Evolutionary conservation across 1,284 basidiomycete genomes (phyloP).

Genomic region (Taiwanofungus camphoratus): DNA sequence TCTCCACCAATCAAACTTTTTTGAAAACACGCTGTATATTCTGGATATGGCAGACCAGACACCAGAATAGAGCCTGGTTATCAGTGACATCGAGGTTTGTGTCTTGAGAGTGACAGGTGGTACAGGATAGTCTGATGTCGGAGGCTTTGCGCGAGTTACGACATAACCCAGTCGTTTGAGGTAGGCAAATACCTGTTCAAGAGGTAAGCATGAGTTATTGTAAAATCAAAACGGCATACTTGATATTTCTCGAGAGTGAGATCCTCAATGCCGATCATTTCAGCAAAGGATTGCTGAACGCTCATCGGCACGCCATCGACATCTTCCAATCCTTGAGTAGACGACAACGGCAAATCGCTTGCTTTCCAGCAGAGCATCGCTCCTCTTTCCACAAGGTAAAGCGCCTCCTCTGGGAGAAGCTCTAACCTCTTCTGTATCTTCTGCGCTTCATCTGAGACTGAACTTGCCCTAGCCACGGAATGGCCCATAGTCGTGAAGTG

Average conservation of each 20-base stretch:
- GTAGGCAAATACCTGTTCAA: conserved; percentile 80
- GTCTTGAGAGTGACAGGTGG: conserved; percentile 32
- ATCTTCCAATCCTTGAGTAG: conserved; percentile 33
- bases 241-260: conserved; percentile 84
- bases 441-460: conserved; percentile 25
- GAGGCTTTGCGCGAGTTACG: conserved; percentile 69
- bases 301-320: conserved; percentile 73
- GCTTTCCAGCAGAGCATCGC: conserved; percentile 78
- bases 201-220: background rate
- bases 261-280: conserved; percentile 76
- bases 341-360: conserved; percentile 16
- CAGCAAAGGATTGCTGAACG: conserved; percentile 84
- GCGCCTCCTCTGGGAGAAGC: conserved; percentile 88
- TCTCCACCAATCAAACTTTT: conserved; percentile 54
- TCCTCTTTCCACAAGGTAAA: conserved; percentile 90
- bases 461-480: conserved; percentile 44
- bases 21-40: conserved; percentile 25
- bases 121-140: conserved; percentile 52
- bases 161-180: conserved; percentile 89
- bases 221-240: conserved; percentile 37
- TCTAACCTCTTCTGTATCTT: conserved; percentile 64
- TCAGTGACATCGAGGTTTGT: conserved; percentile 12
- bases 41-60: conserved; percentile 31
- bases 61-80: conserved; percentile 29
- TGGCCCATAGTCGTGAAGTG: conserved; percentile 78